A percentile compares a stretch with the other conserved stretches of the same genome.
Conservation (phyloP, 768 basidiomycete genomes). For the Galerina marginata region DNA sequence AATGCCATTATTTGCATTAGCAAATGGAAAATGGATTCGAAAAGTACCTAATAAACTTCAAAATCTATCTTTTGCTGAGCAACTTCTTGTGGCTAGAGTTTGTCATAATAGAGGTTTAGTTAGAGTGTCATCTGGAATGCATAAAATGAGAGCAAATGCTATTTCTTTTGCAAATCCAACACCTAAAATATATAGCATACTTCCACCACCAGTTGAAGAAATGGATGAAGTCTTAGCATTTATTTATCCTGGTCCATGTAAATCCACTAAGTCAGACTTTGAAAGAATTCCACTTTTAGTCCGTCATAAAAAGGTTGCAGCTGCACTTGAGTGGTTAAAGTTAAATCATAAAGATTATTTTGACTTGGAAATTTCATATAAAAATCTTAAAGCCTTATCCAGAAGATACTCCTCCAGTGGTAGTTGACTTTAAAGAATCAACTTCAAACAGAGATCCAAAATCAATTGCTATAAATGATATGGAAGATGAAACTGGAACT, state of each 20-base stretch:
- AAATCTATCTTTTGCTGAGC: conserved; percentile 25
- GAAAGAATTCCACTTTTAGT: too few relatives aligned
- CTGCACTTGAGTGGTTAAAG: too few relatives aligned
- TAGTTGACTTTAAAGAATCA: too few relatives aligned
- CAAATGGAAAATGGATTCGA: conserved; percentile 22
- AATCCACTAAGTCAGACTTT: too few relatives aligned
- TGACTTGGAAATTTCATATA: conserved; percentile 33
- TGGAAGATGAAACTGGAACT: conserved; percentile 31
- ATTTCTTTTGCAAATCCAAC: too few relatives aligned
- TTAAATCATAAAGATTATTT: conserved; percentile 38
- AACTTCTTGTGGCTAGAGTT: conserved; percentile 29
- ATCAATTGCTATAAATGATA: conserved; percentile 31
- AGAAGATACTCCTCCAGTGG: not conserved
- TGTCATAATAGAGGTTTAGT: not conserved
- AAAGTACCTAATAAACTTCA: conserved; percentile 14
- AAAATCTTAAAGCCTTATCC: conserved; percentile 30
- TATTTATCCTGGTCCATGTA: too few relatives aligned
- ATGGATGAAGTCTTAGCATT: too few relatives aligned
- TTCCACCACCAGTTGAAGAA: too few relatives aligned
- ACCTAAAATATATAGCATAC: too few relatives aligned
- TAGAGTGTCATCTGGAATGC: too few relatives aligned
- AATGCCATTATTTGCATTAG: conserved; percentile 14
- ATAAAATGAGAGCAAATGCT: too few relatives aligned
- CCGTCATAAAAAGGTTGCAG: too few relatives aligned
- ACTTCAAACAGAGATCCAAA: conserved; percentile 9